Evolutionary conservation across 768 basidiomycete species (phyloP), one percentile per base, ranked within the genome.

Genomic region (Hypholoma sublateritium): DNA sequence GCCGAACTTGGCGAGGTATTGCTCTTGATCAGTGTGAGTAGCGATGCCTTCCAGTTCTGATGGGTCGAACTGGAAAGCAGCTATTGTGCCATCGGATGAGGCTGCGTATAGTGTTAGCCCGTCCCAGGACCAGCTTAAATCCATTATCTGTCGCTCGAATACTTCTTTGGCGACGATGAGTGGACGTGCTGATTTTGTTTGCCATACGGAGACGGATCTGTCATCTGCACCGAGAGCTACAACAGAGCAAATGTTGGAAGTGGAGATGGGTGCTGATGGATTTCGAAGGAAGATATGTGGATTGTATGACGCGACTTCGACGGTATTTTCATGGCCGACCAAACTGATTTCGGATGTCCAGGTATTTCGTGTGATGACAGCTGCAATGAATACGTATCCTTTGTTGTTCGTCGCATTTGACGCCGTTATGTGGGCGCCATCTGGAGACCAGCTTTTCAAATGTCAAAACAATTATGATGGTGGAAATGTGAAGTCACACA

Each of bases 341-440:
- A 99, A 79, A 59, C 92, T 95, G 48, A 95, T 94, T 59, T 96
- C 91, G 5, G 91, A 89, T 3, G 87, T 87, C 93, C 95, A 98
- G 11, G 88, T 81, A 46, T 87, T 88, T 32, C 95, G 81, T 0
- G 91, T 88, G 59, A 99, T 95, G 21, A 98, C 94, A 6, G 95
- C 93, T 2, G 96, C 97, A 43, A 98, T 96, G 69, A 98, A 99
- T 5, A 98, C 95, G 55, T 94, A 95, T 17, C 95, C 95, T 61
- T 89, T 87, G 64, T 92, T 93, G 69, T 98, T 98, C 50, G 95
- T 98, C 1, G 95, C 94, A 67, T 98, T 98, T 1, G 96, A 96
- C 1, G 95, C 93, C 4, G 95, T 97, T 58, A 99, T 93, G 68
- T 97, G 94, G 2, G 96, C 92, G n/a, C 97, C 97, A 67, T 98